These are phyloP conservation scores for Sabuloglossum arenarium DNA, from an alignment of 495 filamentous ascomycete genomes.

Conservation along the genomic window DNA sequence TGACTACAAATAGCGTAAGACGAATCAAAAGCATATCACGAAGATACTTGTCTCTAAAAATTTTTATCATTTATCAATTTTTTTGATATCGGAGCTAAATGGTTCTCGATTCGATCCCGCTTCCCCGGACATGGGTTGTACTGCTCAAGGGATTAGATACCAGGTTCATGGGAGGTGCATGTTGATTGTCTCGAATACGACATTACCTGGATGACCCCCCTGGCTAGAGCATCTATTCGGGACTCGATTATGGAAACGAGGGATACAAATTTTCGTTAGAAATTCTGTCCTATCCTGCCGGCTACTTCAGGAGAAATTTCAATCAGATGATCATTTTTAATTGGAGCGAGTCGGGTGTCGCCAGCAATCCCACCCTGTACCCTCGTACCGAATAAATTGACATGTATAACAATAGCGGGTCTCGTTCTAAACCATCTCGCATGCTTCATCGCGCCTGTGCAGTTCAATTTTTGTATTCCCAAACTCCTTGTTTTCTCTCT, in stretches of 20 bases:
- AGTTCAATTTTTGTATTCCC: not conserved
- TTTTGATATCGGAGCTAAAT: not conserved
- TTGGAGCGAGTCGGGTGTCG: too few relatives aligned
- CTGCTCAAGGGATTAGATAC: not conserved
- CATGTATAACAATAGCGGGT: not conserved
- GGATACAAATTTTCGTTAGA: too few relatives aligned
- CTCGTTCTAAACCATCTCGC: not conserved
- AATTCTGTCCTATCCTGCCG: not conserved
- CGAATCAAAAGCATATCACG: not conserved
- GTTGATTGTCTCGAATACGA: not conserved
- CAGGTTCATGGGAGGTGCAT: not conserved
- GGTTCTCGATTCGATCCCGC: not conserved
- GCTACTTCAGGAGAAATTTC: not conserved
- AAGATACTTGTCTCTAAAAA: not conserved
- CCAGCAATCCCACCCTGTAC: too few relatives aligned
- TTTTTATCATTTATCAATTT: too few relatives aligned
- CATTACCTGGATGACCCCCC: not conserved
- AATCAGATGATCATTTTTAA: not conserved
- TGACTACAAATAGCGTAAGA: not conserved
- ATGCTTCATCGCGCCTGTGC: not conserved
- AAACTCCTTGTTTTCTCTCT: not conserved
- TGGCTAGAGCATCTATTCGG: not conserved
- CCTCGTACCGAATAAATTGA: not conserved
- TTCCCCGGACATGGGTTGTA: not conserved
- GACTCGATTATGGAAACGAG: too few relatives aligned